Conservation (phyloP, 257 asterid species). For the Fraxinus excelsior region DNA sequence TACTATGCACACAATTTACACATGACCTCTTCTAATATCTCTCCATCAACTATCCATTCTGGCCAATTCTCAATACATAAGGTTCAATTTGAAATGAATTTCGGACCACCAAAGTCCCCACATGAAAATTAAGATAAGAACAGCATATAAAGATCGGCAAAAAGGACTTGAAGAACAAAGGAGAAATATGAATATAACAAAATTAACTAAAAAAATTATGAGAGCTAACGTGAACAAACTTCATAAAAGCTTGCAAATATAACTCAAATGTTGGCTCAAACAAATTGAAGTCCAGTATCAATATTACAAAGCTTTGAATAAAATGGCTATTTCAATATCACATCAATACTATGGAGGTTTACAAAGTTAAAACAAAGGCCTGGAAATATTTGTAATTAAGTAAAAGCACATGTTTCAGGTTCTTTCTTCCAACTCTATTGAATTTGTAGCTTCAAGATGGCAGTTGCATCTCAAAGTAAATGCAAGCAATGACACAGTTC, state of each 20-base stretch:
- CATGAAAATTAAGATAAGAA: neutral
- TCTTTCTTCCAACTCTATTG: conserved; percentile 1
- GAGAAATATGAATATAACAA: neutral
- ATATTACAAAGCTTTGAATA: neutral
- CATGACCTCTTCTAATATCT: neutral
- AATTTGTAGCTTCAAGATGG: conserved; percentile 7
- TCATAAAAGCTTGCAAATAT: neutral
- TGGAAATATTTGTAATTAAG: neutral
- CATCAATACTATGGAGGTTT: neutral
- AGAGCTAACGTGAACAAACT: neutral
- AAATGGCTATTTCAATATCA: neutral
- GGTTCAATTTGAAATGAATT: neutral
- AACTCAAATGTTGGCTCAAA: neutral
- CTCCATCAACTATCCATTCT: neutral
- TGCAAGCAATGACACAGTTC: neutral
- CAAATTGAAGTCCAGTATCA: neutral
- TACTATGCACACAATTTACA: neutral
- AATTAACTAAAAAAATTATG: neutral
- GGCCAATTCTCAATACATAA: neutral
- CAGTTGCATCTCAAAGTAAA: conserved; percentile 11
- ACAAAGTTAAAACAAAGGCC: neutral
- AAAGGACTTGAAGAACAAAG: neutral
- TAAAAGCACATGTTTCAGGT: neutral
- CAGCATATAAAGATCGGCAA: neutral
- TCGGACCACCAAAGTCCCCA: neutral